Base-by-base conservation (phyloP, 2,329 filamentous ascomycete genomes). In the Myriosclerotinia curreyana region DNA sequence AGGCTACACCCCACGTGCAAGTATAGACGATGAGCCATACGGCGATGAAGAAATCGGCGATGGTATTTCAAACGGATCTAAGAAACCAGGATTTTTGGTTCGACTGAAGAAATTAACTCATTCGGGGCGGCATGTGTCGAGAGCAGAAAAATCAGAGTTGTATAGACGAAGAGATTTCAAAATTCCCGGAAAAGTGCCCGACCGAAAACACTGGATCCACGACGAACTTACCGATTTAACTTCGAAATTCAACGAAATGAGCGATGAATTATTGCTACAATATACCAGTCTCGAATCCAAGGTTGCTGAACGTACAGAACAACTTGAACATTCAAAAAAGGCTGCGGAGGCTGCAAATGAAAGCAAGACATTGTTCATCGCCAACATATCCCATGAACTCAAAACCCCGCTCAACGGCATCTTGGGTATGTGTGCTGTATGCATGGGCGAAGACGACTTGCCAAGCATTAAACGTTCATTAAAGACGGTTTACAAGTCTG, bases 361-460 rank as follows among this genome's bases (percentile, higher is more conserved):
- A 77, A 96, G 91, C 81, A 99, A 99, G 78, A 98, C 95, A 0
- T 81, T 98, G 11, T 98, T 98, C 78, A 96, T 99, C 68, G 95
- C 95, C 22, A 98, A 98, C 71, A 96, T 98, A 59, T 89, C 86
- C 0, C 86, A 61, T 7, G 63, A 61, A 42, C 28, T 64, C 3
- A 53, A 54, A n/a, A 62, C 95, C 1, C 95, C 95, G 0, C 82
- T 98, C 64, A 98, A 98, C 73, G 95, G 94, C 15, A 97, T 98
- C 56, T 81, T 99, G 71, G 95, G 95, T 65, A 95, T 97, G 89
- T 93, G 89, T 70, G 90, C 92, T 0, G 89, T 96, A 0, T 95
- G 91, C 76, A 95, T 96, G 91, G 90, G 92, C 68, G 92, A 96
- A 74, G 88, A 93, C 56, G 91, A 96, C 71, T 78, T 92, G 17